phyloP scores from a whole-genome alignment of 2,329 filamentous ascomycete genomes.

The Paracorniculantispora psalliotae region DNA sequence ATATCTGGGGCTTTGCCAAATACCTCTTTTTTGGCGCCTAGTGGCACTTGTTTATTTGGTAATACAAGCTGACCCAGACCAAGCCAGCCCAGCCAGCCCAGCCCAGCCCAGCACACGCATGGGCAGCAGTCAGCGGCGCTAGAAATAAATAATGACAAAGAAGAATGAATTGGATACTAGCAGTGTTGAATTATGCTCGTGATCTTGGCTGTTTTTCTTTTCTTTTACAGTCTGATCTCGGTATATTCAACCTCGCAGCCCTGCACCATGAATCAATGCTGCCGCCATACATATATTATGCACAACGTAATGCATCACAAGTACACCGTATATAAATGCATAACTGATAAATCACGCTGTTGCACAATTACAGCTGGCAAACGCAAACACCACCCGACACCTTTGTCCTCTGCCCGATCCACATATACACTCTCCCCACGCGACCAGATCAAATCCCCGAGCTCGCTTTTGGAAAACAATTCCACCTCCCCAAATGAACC shows the following conservation, averaged over 20 bases:
- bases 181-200: no score
- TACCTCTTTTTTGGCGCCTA: not conserved
- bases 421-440: not conserved
- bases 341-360: not conserved
- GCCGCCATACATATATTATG: no score
- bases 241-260: no score
- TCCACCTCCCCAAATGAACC: not conserved
- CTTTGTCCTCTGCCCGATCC: not conserved
- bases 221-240: no score
- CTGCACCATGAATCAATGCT: no score
- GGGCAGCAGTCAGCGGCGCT: not conserved
- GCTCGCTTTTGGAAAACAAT: not conserved
- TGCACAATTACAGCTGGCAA: not conserved
- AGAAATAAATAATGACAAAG: no score
- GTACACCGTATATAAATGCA: not conserved
- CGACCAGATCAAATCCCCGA: not conserved
- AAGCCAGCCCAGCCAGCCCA: no score
- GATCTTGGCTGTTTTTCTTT: no score
- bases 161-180: no score
- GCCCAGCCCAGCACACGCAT: no score
- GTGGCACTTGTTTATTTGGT: not conserved
- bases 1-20: not conserved
- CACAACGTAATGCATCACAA: not conserved
- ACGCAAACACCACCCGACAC: not conserved
- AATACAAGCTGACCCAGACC: not conserved